phyloP scores from a whole-genome alignment of 306 rosid genomes.

The Citrullus amarus region DNA sequence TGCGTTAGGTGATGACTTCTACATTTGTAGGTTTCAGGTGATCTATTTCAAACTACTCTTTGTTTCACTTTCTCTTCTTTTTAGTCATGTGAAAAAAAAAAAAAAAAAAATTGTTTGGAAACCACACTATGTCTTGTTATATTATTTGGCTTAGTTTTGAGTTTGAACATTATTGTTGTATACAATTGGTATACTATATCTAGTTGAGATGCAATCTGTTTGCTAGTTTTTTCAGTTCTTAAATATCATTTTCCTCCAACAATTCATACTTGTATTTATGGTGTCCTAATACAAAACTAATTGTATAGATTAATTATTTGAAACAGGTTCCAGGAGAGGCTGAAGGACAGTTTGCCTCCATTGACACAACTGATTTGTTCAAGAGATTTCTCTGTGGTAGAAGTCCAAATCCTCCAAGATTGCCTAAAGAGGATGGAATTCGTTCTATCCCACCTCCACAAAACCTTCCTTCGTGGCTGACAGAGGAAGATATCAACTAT shows the following conservation, averaged over 20 bases:
- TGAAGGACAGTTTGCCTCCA: background rate
- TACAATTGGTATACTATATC: too few relatives aligned
- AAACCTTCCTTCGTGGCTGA: constrained; percentile 31
- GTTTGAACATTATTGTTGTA: too few relatives aligned
- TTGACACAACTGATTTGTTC: background rate
- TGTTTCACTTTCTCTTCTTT: too few relatives aligned
- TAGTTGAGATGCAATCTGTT: too few relatives aligned
- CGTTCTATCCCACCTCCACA: background rate
- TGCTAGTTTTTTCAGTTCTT: too few relatives aligned
- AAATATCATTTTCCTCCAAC: too few relatives aligned
- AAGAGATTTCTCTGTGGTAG: background rate
- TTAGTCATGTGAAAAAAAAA: too few relatives aligned
- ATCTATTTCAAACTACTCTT: too few relatives aligned
- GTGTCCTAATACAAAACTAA: background rate
- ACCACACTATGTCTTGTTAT: too few relatives aligned
- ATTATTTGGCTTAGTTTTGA: too few relatives aligned
- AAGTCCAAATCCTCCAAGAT: background rate
- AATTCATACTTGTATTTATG: background rate
- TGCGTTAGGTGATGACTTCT: constrained; percentile 43
- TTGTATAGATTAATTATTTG: background rate
- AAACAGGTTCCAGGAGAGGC: background rate
- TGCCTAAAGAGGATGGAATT: background rate
- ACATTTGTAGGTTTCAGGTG: constrained; percentile 64
- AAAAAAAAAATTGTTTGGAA: too few relatives aligned
- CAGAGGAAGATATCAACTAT: constrained; percentile 27